Conservation (phyloP, 2,329 filamentous ascomycete species). For the Microdochium bolleyi region DNA sequence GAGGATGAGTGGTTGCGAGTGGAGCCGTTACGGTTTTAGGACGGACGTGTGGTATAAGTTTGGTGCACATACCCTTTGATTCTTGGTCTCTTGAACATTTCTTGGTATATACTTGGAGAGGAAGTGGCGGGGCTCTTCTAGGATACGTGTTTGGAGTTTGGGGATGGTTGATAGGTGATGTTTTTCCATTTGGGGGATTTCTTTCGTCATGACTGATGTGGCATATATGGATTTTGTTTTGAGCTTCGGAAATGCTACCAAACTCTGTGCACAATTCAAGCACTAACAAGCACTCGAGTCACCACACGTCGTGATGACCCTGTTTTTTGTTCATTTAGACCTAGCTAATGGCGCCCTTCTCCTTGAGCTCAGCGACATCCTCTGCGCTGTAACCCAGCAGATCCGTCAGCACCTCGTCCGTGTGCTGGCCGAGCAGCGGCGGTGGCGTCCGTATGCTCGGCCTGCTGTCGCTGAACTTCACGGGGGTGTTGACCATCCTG, state of each 20-base stretch:
- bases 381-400: constrained; percentile 51
- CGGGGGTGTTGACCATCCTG: constrained; percentile 85
- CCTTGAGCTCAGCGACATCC: constrained; percentile 55
- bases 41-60: background rate
- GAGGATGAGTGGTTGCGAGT: too few species aligned
- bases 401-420: constrained; percentile 62
- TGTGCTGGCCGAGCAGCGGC: constrained; percentile 82
- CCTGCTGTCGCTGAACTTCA: constrained; percentile 83
- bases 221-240: too few species aligned
- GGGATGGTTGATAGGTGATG: too few species aligned
- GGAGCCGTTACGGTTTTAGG: too few species aligned
- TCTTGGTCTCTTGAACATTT: background rate
- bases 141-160: background rate
- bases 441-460: constrained; percentile 72
- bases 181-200: too few species aligned
- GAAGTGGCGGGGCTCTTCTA: background rate
- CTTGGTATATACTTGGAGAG: background rate
- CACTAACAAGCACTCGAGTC: too few species aligned
- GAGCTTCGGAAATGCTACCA: too few species aligned
- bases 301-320: too few species aligned
- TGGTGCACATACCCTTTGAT: background rate
- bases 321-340: too few species aligned
- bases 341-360: constrained; percentile 59
- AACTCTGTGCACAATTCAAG: background rate
- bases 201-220: too few species aligned